Evolutionary conservation across 1,284 basidiomycete species (phyloP).

Genomic region (Microbotryum silenes-acaulis): DNA sequence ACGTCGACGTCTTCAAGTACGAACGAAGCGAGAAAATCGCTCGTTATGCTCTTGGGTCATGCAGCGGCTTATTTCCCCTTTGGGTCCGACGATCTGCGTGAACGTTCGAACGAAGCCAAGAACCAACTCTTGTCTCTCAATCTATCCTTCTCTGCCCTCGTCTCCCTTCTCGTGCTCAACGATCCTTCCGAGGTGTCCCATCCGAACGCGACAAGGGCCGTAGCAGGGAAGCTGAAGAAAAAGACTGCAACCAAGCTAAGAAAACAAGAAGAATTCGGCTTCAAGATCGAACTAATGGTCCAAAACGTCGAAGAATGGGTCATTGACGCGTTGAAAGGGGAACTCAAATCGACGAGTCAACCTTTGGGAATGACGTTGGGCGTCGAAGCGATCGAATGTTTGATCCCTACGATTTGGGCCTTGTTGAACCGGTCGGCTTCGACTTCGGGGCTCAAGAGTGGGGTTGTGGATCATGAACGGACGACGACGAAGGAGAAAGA

Average conservation of each 20-base stretch:
- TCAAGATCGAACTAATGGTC: constrained; percentile 43
- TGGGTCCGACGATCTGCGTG: constrained; percentile 40
- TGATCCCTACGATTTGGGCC: constrained; percentile 60
- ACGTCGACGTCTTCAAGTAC: background rate
- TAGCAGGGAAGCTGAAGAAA: constrained; percentile 36
- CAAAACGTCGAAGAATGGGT: constrained; percentile 62
- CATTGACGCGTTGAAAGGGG: constrained; percentile 54
- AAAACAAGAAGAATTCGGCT: constrained; percentile 10
- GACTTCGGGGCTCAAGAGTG: no score
- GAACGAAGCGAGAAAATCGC: constrained; percentile 32
- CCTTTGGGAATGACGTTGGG: no score
- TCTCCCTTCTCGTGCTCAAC: constrained; percentile 53
- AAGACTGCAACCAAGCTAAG: constrained; percentile 30
- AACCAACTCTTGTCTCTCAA: constrained; percentile 60
- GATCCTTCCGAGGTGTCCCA: background rate
- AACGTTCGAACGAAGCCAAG: constrained; percentile 31
- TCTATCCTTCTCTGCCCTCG: constrained; percentile 65
- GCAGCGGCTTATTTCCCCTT: constrained; percentile 82
- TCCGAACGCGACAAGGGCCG: background rate
- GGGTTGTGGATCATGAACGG: no score
- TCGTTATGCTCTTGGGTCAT: constrained; percentile 57
- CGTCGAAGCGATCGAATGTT: constrained; percentile 44
- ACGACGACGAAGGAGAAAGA: no score
- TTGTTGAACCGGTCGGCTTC: constrained; percentile 45
- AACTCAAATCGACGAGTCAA: constrained; percentile 23